phyloP scores from a whole-genome alignment of 768 basidiomycete species.

The Rossbeevera mucosa region DNA sequence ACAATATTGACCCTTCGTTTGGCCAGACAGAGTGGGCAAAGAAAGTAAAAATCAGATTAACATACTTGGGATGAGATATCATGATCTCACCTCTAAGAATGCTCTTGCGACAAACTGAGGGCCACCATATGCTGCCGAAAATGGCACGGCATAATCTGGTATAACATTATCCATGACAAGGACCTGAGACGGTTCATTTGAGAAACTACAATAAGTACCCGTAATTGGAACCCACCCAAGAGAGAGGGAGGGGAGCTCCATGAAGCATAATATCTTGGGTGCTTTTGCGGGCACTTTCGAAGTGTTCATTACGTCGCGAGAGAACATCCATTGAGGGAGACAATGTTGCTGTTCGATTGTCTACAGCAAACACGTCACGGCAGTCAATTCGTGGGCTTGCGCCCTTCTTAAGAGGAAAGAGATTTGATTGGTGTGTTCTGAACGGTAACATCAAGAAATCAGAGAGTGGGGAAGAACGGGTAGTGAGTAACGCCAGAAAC shows the following conservation, averaged over 20 bases:
- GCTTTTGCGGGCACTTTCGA: conserved; percentile 3
- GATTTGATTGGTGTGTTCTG: conserved; percentile 9
- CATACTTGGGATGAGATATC: not conserved
- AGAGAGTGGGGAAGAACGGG: conserved; percentile 5
- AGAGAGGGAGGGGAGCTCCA: conserved; percentile 26
- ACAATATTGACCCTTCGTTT: conserved; percentile 24
- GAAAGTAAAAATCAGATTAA: not conserved
- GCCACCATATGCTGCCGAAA: conserved; percentile 24
- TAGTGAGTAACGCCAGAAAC: not conserved
- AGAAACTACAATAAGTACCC: not conserved
- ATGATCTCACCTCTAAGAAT: conserved; percentile 17
- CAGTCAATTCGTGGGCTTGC: conserved; percentile 16
- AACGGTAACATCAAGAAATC: conserved; percentile 11
- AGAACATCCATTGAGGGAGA: not conserved
- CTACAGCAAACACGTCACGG: conserved; percentile 15
- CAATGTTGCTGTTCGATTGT: not conserved
- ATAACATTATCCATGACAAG: conserved; percentile 25
- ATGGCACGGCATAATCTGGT: conserved; percentile 27
- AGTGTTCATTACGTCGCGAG: conserved; percentile 1
- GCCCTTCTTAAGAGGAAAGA: conserved; percentile 18
- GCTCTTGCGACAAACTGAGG: conserved; percentile 28
- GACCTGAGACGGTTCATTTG: conserved; percentile 10
- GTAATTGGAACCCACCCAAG: conserved; percentile 18
- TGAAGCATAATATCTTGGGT: conserved; percentile 11
- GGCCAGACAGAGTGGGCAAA: not conserved